Evolutionary conservation across 257 asterid species (phyloP), one percentile per base, ranked within the genome.

Genomic region (Coffea eugenioides): DNA sequence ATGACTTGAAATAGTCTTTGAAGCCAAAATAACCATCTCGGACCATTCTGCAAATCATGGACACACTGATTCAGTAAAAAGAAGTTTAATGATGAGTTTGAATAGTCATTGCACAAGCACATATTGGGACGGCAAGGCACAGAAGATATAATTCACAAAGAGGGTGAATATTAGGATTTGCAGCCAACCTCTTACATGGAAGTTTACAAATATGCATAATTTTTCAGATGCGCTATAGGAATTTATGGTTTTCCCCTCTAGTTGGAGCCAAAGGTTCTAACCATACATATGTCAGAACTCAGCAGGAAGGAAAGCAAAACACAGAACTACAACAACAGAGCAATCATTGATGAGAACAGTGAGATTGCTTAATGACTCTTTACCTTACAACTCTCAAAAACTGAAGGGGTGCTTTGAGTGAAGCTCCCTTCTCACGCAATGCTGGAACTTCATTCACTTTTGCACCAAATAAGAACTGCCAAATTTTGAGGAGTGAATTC

Each of bases 21-120:
- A 84, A 84, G 68, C 89, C 91, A 84, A 88, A 88, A 81, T 86
- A 82, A 80, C 88, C 91, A 76, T 88, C 89, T 13, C 83, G 89
- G 64, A 86, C 86, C 91, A 88, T 88, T 84, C 91, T 88, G 73
- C 74, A 84, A 34, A 76, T 65, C 67, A 73, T 80, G 52, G 67
- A 18, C 27, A 52, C 74, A 59, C n/a, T 23, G 34, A 73, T 34
- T 68, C 52, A 61, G 73, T 51, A 18, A 76, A 69, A 46, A 45
- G 57, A 74, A 8, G 69, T 34, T 71, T 25, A 16, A 78, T 56
- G 20, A 56, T 25, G 27, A 41, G 8, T 51, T 39, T 49, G 64
- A 72, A 49, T 39, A 73, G 23, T 56, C 64, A 56, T 20, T 20
- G n/a, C 59, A 51, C 18, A 18, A 4, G 36, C 10, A 11, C 41